Evolutionary conservation across 441 rosid species (phyloP).

Genomic region (Corymbia calophylla): DNA sequence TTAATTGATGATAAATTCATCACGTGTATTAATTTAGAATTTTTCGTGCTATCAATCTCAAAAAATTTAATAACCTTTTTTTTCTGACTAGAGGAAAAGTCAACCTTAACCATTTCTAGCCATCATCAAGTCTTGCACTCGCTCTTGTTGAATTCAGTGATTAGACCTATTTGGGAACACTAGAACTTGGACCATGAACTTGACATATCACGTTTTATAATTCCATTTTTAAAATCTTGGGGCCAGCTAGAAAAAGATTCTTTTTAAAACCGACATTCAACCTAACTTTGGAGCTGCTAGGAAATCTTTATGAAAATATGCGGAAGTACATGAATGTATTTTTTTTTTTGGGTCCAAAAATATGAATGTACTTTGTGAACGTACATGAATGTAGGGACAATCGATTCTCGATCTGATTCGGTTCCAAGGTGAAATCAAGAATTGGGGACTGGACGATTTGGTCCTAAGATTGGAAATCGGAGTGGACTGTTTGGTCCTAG

Average conservation of each 20-base stretch:
- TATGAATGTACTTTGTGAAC: too few species aligned
- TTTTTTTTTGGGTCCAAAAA: too few species aligned
- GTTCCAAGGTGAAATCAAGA: too few species aligned
- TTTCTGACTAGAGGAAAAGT: neutral
- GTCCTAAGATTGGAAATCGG: too few species aligned
- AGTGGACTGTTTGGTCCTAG: too few species aligned
- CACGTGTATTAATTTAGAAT: too few species aligned
- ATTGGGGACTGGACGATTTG: too few species aligned
- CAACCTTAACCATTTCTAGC: neutral
- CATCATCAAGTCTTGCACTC: rapidly evolving
- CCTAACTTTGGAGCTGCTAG: neutral
- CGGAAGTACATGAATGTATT: neutral
- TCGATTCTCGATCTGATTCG: too few species aligned
- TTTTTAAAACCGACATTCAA: neutral
- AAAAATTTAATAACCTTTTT: too few species aligned
- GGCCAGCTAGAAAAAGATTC: neutral
- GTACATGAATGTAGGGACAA: too few species aligned
- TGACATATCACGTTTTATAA: neutral
- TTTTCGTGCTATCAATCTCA: too few species aligned
- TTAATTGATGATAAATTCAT: too few species aligned
- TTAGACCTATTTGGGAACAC: neutral
- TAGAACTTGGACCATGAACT: neutral
- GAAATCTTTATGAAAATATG: neutral
- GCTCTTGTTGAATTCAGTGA: neutral
- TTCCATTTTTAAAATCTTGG: neutral